Percentiles rank a stretch among this genome's conserved stretches.
Evolutionary conservation across 169 alveolate genomes (phyloP).

Genomic region (Perkinsus olseni): DNA sequence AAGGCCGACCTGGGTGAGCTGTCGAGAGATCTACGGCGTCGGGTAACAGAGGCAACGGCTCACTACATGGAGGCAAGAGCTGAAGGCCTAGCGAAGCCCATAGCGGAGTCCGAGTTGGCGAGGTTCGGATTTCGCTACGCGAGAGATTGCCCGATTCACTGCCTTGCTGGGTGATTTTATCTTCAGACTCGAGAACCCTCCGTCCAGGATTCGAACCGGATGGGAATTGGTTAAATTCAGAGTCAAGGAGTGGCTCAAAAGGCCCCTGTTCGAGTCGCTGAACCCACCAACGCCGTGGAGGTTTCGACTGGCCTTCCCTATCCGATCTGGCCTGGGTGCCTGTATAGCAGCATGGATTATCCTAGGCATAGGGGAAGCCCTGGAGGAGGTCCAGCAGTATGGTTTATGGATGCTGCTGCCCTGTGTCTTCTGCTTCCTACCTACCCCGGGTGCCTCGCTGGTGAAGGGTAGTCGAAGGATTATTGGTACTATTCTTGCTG

Average conservation of each 20-base stretch:
- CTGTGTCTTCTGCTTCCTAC: neutral
- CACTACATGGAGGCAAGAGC: neutral
- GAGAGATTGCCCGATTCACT: neutral
- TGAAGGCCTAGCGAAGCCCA: neutral
- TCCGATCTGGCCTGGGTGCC: neutral
- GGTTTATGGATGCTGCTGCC: neutral
- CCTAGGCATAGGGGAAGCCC: neutral
- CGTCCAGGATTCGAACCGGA: neutral
- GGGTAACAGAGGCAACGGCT: neutral
- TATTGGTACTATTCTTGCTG: neutral
- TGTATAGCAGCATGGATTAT: neutral
- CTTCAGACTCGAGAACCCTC: neutral
- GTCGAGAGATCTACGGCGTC: neutral
- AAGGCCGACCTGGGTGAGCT: neutral
- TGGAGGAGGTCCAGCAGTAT: neutral
- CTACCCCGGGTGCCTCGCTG: neutral
- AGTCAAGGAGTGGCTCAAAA: neutral
- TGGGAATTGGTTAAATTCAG: neutral
- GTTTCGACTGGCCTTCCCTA: neutral
- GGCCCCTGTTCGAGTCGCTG: neutral
- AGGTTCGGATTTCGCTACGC: neutral
- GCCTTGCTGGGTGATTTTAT: neutral
- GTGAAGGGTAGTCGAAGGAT: neutral
- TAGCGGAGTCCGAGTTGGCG: neutral
- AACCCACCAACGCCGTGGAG: neutral